These are phyloP conservation scores for Alternaria alternata DNA, from an alignment of 2,329 filamentous ascomycete species.

Conservation along the genomic window DNA sequence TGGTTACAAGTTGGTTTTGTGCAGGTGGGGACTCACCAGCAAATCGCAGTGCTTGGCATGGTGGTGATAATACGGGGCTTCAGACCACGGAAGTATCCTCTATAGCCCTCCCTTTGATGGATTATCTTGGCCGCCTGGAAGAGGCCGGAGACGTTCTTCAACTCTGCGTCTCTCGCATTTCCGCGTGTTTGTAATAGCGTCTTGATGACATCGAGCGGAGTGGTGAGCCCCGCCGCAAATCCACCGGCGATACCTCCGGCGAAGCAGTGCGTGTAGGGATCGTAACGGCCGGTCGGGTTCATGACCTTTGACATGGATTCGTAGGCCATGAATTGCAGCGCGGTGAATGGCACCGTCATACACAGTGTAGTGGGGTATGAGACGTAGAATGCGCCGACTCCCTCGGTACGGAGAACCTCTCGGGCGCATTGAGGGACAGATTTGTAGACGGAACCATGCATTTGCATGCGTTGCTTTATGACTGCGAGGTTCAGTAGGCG, in stretches of 20 bases:
- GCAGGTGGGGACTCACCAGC: slow-evolving; percentile 71
- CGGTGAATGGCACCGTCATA: slow-evolving; percentile 98
- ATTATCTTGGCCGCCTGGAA: slow-evolving; percentile 81
- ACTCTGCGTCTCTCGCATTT: slow-evolving; percentile 78
- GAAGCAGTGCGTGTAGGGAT: slow-evolving; percentile 91
- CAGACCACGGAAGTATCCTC: slow-evolving; percentile 92
- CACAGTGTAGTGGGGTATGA: slow-evolving; percentile 97
- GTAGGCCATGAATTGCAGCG: slow-evolving; percentile 96
- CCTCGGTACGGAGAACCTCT: slow-evolving; percentile 87
- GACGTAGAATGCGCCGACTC: slow-evolving; percentile 92
- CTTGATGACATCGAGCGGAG: slow-evolving; percentile 97
- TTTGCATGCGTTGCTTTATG: slow-evolving; percentile 99
- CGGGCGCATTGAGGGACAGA: slow-evolving; percentile 86
- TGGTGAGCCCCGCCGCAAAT: slow-evolving; percentile 91
- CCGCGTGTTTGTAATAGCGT: slow-evolving; percentile 95
- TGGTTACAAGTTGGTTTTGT: not conserved
- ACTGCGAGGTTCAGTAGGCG: slow-evolving; percentile 63
- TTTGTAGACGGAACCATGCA: slow-evolving; percentile 92
- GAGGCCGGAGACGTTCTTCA: slow-evolving; percentile 85
- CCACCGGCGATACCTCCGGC: slow-evolving; percentile 93
- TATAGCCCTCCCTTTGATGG: slow-evolving; percentile 81
- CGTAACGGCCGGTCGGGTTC: slow-evolving; percentile 86
- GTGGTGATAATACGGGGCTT: slow-evolving; percentile 91
- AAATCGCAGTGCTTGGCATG: slow-evolving; percentile 99
- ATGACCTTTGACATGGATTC: slow-evolving; percentile 94